Evolutionary conservation across 1,284 basidiomycete species (phyloP), one percentile per base, ranked within the genome.

Genomic region (Pisolithus thermaeus): DNA sequence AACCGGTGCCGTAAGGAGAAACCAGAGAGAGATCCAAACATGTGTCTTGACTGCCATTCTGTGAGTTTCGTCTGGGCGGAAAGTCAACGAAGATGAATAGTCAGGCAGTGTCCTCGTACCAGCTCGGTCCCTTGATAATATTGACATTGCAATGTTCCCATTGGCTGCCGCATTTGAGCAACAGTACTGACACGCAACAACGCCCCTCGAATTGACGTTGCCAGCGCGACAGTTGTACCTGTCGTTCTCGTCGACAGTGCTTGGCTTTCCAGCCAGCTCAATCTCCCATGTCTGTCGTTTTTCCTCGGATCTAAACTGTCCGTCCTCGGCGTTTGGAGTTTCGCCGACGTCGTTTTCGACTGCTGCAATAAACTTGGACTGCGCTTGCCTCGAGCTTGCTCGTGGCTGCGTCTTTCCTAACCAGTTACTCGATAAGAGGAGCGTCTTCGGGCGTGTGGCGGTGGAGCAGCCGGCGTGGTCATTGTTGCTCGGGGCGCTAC

Each of bases 11-110:
- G 76, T 80, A 41, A 89, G 52, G 3, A 82, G 60, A 61, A 90
- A 88, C 88, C 88, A 90, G 36, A 77, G 64, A 0, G 83, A 77
- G 39, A 88, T 72, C 85, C 85, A 89, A 45, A 70, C 63, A 49
- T 80, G 65, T 0, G 79, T 74, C 52, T 75, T 79, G 16, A 74
- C 65, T 23, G 75, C 63, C 81, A 83, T 82, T 28, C 23, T 39
- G 38, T 35, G 32, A 12, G 32, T 14, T 16, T 35, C 14, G 32
- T 14, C 32, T 35, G 32, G 0, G 12, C 1, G 32, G 5, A 35
- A 12, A 14, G 32, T 35, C 32, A 35, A 12, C 12, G 32, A 12
- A 32, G 11, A 35, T 35, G 32, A 14, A 35, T 2, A 4, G 32
- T 35, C 4, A 5, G 5, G 32, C 3, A 5, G 12, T 5, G 14